Evolutionary conservation across 108 stramenopile species (phyloP), one percentile per base, ranked within the genome.

Genomic region (Epipyxis sp.): DNA sequence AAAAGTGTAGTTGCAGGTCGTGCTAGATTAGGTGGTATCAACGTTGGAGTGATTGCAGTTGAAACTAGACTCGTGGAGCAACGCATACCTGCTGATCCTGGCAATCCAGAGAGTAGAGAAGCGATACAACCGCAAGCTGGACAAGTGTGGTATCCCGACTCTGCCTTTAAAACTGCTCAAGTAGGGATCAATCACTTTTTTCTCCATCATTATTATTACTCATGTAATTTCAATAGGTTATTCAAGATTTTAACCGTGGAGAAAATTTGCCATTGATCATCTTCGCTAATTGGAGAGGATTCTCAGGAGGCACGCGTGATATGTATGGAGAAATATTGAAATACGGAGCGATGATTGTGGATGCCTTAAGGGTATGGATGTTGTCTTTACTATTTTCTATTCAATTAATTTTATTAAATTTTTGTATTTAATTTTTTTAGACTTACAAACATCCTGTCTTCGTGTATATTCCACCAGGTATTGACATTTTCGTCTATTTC

Each of bases 241-340:
- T 96, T 72, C 79, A 87, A 37, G 97, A 98, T 84, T 98, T 98
- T 88, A 84, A 84, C 59, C 90, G 90, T 84, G 94, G 94, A 81
- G 97, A 98, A 86, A 94, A 94, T 54, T 90, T 98, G 77, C 97
- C 97, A 1, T 87, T 96, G 42, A 96, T 98, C 90, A 95, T 98
- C 79, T 96, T 98, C 81, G 97, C 97, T 61, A 98, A 98, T 90
- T 98, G 97, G 97, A 92, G 97, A 83, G 97, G 97, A 74, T 98
- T 98, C 87, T 87, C 86, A 81, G 97, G 97, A 61, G 97, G 97
- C 62, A 94, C 92, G 50, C 92, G 97, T 78, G 97, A 98, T 84
- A 98, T 98, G 97, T 93, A 93, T 35, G 94, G 92, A 50, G 95
- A 95, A 84, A 94, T 98, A 77, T 91, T 98, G 69, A 98, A 98